Percentiles rank a stretch among this genome's conserved stretches.
phyloP scores from a whole-genome alignment of 306 rosid genomes.

The Vigna unguiculata region DNA sequence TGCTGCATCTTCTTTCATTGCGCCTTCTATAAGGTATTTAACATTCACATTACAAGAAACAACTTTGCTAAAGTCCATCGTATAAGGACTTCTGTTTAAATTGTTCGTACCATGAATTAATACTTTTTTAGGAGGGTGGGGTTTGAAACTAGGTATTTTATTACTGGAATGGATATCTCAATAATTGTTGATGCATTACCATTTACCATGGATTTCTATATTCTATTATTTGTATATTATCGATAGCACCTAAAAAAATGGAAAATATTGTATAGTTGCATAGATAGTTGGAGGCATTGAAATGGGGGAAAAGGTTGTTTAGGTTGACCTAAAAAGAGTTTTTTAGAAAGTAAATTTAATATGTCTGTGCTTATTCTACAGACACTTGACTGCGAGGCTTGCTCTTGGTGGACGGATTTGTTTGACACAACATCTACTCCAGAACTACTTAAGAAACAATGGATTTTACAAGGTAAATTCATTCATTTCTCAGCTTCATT shows the following conservation, averaged over 20 bases:
- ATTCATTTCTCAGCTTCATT: neutral
- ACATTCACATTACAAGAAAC: conserved; percentile 19
- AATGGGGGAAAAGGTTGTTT: neutral
- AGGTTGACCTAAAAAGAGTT: conserved; percentile 1
- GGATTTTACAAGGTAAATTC: conserved; percentile 83
- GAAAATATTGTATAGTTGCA: neutral
- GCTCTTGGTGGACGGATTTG: conserved; percentile 89
- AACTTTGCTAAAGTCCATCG: conserved; percentile 1
- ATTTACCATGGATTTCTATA: neutral
- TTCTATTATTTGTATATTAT: neutral
- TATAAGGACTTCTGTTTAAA: conserved; percentile 2
- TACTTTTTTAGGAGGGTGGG: neutral
- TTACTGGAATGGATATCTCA: neutral
- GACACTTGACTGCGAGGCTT: conserved; percentile 79
- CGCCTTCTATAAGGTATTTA: conserved; percentile 84
- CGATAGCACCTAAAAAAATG: conserved; percentile 7
- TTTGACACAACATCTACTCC: conserved; percentile 75
- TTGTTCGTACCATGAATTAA: neutral
- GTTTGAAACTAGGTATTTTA: conserved; percentile 18
- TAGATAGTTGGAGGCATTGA: neutral
- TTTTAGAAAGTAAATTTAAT: conserved; percentile 12
- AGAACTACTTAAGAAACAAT: conserved; percentile 75
- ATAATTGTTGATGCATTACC: too few species aligned
- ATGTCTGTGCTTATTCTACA: conserved; percentile 45
- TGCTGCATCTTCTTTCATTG: conserved; percentile 83